Base-by-base conservation (phyloP, 164 flowering plant species). In the Magnolia officinalis region DNA sequence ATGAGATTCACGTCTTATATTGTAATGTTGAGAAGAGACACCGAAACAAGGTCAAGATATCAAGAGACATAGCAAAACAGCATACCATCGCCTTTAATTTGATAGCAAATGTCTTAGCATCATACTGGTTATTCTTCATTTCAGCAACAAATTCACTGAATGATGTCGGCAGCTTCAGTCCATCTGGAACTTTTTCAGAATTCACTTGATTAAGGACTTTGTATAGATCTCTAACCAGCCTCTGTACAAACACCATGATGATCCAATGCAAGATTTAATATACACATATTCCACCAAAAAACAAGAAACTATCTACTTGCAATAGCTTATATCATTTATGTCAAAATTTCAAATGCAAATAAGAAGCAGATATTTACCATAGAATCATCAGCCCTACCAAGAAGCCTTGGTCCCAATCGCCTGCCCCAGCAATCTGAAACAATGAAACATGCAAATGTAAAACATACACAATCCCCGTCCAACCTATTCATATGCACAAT, bases 351-450 rank as follows among this genome's bases (percentile, higher is more conserved):
- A 70, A 19, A 50, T 19, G 24, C n/a, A 31, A 24, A 16, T 10
- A 18, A 68, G 49, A 68, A 14, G 73, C 24, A 23, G 9, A 75
- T 55, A 71, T 71, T 89, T 85, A 96, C 99, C 90, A 82, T 88
- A 78, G 97, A 89, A 90, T 88, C 91, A 86, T 92, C 97, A 76
- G 81, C 86, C 78, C 96, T 84, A 67, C 97, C 93, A 78, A 96
- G 95, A 85, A 94, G 78, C 83, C 86, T 88, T 13, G 99, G 98
- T 78, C 99, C 99, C 82, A 87, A 85, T 50, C 97, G 90, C 80
- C 99, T 88, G 50, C 99, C 97, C 79, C 91, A 83, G 88, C 99
- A 96, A 91, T 87, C 99, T 96, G 91, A 79, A 67, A 64, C 52
- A 80, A 26, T 67, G 51, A n/a, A 61, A 59, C 8, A 20, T 16